phyloP scores from a whole-genome alignment of 768 basidiomycete species.

The Terana coerulea region DNA sequence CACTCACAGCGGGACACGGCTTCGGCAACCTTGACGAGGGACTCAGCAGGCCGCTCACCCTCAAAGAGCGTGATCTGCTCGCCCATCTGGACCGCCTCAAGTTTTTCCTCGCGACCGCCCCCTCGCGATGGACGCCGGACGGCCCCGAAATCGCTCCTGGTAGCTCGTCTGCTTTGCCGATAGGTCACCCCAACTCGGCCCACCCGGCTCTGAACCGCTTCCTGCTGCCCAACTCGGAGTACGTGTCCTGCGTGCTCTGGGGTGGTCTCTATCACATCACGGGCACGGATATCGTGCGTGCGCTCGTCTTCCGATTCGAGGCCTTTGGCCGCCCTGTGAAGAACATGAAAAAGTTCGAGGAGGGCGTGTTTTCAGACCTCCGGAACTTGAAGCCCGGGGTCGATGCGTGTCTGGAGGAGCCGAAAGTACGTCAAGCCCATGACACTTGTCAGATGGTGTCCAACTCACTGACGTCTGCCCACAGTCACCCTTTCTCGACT shows the following conservation, averaged over 20 bases:
- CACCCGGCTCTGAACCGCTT: constrained; percentile 86
- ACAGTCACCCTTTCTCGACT: constrained; percentile 91
- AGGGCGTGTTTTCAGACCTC: constrained; percentile 92
- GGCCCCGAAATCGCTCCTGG: constrained; percentile 5
- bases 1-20: constrained; percentile 12
- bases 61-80: constrained; percentile 64
- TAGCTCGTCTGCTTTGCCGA: constrained; percentile 19
- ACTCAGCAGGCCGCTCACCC: constrained; percentile 55
- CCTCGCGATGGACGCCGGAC: constrained; percentile 61
- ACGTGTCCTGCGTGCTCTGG: constrained; percentile 91
- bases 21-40: constrained; percentile 15
- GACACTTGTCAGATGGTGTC: background rate
- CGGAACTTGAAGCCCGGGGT: constrained; percentile 91
- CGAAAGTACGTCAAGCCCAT: constrained; percentile 61
- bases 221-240: constrained; percentile 81
- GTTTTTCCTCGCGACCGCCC: constrained; percentile 85
- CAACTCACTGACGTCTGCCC: background rate
- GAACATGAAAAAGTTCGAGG: constrained; percentile 97
- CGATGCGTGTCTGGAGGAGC: constrained; percentile 91
- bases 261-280: constrained; percentile 90
- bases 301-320: constrained; percentile 91
- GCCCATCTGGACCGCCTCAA: constrained; percentile 81
- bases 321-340: constrained; percentile 87
- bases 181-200: constrained; percentile 43
- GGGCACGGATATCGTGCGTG: constrained; percentile 94